Conservation (phyloP, 208 protist species). For the Trypanosoma conorhini region DNA sequence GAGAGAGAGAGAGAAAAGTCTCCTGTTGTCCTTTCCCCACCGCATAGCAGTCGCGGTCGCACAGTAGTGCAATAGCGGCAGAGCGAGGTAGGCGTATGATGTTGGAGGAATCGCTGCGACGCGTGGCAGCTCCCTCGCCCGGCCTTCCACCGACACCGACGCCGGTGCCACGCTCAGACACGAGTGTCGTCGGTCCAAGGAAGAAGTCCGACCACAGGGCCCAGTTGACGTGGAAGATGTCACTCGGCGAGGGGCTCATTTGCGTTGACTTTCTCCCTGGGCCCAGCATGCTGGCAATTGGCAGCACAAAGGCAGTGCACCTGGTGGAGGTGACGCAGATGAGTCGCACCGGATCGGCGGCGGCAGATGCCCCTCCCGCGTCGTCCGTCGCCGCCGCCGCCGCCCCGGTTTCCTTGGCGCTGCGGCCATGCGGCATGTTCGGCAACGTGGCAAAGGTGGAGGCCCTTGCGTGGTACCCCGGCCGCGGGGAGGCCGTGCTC, state of each 20-base stretch:
- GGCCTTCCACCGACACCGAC: not conserved
- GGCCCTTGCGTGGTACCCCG: conserved; percentile 74
- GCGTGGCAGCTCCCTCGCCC: not conserved
- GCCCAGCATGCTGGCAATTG: conserved; percentile 67
- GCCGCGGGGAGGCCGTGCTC: conserved; percentile 57
- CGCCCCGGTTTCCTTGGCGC: conserved; percentile 28
- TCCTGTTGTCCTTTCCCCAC: not conserved
- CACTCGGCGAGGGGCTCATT: conserved; percentile 52
- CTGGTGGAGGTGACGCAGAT: conserved; percentile 62
- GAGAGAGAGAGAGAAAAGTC: not conserved
- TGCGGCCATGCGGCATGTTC: conserved; percentile 62
- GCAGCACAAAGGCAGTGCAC: conserved; percentile 68
- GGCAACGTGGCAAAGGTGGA: conserved; percentile 74
- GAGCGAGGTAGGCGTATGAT: not conserved
- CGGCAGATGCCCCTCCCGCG: not conserved
- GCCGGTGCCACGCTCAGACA: not conserved
- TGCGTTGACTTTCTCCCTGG: conserved; percentile 70
- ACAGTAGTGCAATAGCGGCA: not conserved
- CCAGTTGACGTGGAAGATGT: conserved; percentile 12
- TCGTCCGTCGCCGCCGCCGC: not conserved
- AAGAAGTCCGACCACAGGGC: conserved; percentile 8
- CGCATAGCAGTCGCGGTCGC: not conserved
- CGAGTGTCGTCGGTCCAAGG: not conserved
- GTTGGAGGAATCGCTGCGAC: not conserved
- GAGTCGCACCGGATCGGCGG: not conserved